Percentiles rank a stretch among this genome's conserved stretches.
Conservation (phyloP, 148 eudicot species). For the Vaccinium macrocarpon region DNA sequence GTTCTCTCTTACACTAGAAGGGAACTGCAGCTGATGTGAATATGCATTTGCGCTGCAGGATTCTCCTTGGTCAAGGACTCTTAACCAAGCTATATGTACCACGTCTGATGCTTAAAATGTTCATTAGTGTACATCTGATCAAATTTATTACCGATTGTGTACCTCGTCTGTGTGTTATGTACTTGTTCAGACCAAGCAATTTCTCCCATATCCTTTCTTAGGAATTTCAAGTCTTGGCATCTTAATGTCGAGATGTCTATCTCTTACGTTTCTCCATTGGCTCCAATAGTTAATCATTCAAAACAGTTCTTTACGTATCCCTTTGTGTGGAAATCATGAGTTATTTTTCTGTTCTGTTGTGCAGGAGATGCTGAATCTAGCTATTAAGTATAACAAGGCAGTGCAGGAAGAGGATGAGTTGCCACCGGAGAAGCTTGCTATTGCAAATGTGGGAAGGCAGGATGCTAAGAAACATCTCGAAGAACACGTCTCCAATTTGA, state of each 20-base stretch:
- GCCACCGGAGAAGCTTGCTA: constrained; percentile 89
- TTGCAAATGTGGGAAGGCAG: constrained; percentile 94
- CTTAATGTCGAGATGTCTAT: background rate
- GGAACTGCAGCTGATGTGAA: background rate
- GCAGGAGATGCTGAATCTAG: constrained; percentile 91
- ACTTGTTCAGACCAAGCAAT: background rate
- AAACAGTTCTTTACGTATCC: background rate
- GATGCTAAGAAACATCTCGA: constrained; percentile 98
- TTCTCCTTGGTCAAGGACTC: background rate
- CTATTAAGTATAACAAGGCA: constrained; percentile 87
- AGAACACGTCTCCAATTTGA: constrained; percentile 90
- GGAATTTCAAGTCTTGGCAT: background rate
- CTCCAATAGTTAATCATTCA: background rate
- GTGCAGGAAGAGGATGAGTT: constrained; percentile 96
- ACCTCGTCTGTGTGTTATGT: background rate
- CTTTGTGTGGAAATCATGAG: background rate
- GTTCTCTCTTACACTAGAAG: background rate
- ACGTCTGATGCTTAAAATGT: background rate
- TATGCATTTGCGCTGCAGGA: background rate
- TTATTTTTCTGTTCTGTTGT: constrained; percentile 9
- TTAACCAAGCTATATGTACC: background rate
- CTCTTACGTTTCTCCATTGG: background rate
- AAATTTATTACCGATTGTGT: background rate
- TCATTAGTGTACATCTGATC: background rate
- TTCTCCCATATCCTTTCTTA: background rate